Conservation (phyloP, 192 early-diverging fungal genomes). For the Rhizophagus clarus region DNA sequence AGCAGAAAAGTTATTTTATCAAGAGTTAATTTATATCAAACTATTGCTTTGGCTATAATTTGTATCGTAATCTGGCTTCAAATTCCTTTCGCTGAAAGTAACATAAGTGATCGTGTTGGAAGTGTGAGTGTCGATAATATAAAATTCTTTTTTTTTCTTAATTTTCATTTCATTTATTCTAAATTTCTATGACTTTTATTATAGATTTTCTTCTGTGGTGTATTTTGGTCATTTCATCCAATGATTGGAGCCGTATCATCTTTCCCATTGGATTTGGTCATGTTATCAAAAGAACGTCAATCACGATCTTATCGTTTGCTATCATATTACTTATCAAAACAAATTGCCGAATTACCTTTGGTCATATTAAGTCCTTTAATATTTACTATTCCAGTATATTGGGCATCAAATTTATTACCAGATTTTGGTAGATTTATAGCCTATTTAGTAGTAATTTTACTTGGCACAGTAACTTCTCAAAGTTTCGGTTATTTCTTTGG, state of each 20-base stretch:
- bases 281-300: conserved; percentile 25
- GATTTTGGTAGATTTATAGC: conserved; percentile 9
- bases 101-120: not conserved
- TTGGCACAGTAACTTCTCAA: not conserved
- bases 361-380: not conserved
- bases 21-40: not conserved
- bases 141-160: not conserved
- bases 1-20: conserved; percentile 13
- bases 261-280: conserved; percentile 9
- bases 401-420: not conserved
- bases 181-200: not conserved
- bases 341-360: conserved; percentile 5
- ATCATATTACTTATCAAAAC: conserved; percentile 9
- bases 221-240: conserved; percentile 27
- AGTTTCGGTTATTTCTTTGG: conserved; percentile 26
- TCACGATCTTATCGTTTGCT: conserved; percentile 28
- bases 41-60: not conserved
- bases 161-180: not conserved
- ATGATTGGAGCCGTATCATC: not conserved
- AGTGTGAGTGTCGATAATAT: not conserved
- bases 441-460: not conserved
- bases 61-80: conserved; percentile 1
- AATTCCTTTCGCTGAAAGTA: not conserved
- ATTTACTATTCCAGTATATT: conserved; percentile 3
- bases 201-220: not conserved